These are phyloP conservation scores for Mycosphaerelloides madeirae DNA, from an alignment of 2,329 filamentous ascomycete genomes.

Conservation along the genomic window DNA sequence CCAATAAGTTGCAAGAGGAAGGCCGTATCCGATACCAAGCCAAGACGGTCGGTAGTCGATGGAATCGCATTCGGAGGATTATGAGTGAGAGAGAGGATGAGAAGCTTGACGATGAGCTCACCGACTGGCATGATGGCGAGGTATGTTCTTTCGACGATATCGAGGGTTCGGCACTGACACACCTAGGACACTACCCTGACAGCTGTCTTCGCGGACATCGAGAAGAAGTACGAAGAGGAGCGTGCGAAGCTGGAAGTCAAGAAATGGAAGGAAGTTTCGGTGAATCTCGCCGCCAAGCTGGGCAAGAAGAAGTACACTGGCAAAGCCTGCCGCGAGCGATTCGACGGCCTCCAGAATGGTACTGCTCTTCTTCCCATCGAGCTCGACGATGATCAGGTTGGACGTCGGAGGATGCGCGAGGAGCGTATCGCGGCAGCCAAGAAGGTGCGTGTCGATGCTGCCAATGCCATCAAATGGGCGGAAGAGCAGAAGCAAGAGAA, in stretches of 20 bases:
- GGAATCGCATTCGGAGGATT: constrained; percentile 41
- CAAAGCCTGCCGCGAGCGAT: constrained; percentile 44
- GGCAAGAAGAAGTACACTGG: constrained; percentile 39
- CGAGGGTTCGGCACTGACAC: constrained; percentile 7
- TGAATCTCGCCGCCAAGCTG: constrained; percentile 37
- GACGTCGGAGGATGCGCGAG: constrained; percentile 33
- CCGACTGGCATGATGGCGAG: constrained; percentile 48
- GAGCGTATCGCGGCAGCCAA: constrained; percentile 26
- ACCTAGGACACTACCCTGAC: constrained; percentile 43
- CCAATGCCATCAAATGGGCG: background rate
- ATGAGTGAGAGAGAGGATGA: constrained; percentile 43
- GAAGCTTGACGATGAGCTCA: constrained; percentile 43
- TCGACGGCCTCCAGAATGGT: constrained; percentile 38
- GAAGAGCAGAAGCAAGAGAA: constrained; percentile 19
- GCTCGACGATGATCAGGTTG: constrained; percentile 37
- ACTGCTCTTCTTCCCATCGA: constrained; percentile 44
- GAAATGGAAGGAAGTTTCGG: constrained; percentile 38
- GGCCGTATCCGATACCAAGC: constrained; percentile 41
- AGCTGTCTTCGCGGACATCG: constrained; percentile 38
- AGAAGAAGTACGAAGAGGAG: constrained; percentile 40
- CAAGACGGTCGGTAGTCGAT: constrained; percentile 48
- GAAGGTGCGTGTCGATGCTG: constrained; percentile 16
- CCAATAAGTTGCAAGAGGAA: constrained; percentile 38
- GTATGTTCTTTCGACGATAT: constrained; percentile 27
- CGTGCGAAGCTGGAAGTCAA: constrained; percentile 38